Evolutionary conservation across 169 alveolate species (phyloP).

Genomic region (Plasmodium gonderi): DNA sequence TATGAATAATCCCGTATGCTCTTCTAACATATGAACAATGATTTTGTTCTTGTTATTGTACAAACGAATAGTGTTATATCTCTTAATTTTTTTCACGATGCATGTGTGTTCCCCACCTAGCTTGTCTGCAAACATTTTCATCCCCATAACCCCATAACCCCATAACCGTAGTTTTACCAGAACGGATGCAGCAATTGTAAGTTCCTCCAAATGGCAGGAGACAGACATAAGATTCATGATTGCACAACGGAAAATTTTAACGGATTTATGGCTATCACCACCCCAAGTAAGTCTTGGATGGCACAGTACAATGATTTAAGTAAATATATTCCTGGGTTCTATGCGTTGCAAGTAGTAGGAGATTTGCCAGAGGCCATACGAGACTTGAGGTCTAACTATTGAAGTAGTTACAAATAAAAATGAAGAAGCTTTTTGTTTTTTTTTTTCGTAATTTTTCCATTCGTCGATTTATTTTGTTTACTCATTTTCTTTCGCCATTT

Average conservation of each 20-base stretch:
- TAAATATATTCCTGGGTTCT: conserved; percentile 89
- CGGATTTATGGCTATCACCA: conserved; percentile 88
- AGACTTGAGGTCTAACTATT: conserved; percentile 65
- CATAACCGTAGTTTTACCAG: conserved; percentile 85
- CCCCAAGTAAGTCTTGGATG: conserved; percentile 91
- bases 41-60: too few species aligned
- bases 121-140: too few species aligned
- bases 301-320: conserved; percentile 89
- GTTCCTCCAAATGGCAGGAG: conserved; percentile 89
- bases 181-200: conserved; percentile 92
- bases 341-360: conserved; percentile 91
- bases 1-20: not conserved
- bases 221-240: conserved; percentile 87
- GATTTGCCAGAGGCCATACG: conserved; percentile 85
- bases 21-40: not conserved
- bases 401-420: not conserved
- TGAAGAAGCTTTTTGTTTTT: not conserved
- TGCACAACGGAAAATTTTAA: conserved; percentile 89
- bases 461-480: too few species aligned
- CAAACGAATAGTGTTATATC: too few species aligned
- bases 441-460: not conserved
- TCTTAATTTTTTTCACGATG: too few species aligned
- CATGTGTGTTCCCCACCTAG: too few species aligned
- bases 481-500: not conserved
- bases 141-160: not conserved